A percentile compares a stretch with the other conserved stretches of the same genome.
phyloP scores from a whole-genome alignment of 2,329 filamentous ascomycete species.

The Orbilia oligospora region DNA sequence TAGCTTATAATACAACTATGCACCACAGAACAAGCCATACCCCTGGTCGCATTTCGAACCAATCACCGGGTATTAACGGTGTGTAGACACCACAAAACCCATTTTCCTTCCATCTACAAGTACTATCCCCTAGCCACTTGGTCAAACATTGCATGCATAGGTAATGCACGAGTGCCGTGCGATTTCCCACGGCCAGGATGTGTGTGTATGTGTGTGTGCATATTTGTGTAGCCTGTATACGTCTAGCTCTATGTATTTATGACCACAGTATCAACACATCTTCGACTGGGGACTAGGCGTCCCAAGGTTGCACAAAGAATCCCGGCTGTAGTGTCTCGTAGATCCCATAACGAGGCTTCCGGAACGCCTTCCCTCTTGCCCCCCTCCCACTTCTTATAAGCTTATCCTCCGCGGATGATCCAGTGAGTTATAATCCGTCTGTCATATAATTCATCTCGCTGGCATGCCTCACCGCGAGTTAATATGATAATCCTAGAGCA shows the following conservation, averaged over 20 bases:
- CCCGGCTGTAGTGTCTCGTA: conserved; percentile 8
- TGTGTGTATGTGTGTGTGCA: background rate
- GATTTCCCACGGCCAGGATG: background rate
- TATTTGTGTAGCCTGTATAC: too few species aligned
- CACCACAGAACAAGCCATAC: background rate
- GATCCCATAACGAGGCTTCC: conserved; percentile 10
- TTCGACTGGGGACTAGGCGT: background rate
- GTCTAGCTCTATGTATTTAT: too few species aligned
- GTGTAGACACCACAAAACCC: background rate
- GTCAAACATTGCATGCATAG: conserved; percentile 11
- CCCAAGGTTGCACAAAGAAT: conserved; percentile 22
- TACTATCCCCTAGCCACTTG: background rate
- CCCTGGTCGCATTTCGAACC: conserved; percentile 6
- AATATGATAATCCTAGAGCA: background rate
- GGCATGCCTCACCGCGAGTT: background rate
- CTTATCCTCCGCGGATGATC: background rate
- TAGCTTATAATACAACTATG: background rate
- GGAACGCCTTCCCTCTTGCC: conserved; percentile 9
- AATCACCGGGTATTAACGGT: conserved; percentile 32
- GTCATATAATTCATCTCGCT: background rate
- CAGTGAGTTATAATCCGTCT: background rate
- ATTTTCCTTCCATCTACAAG: background rate
- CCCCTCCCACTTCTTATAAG: too few species aligned
- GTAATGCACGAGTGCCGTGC: background rate
- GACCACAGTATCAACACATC: conserved; percentile 12